Evolutionary conservation across 2,329 filamentous ascomycete species (phyloP).

Genomic region (Graphilbum sp.): DNA sequence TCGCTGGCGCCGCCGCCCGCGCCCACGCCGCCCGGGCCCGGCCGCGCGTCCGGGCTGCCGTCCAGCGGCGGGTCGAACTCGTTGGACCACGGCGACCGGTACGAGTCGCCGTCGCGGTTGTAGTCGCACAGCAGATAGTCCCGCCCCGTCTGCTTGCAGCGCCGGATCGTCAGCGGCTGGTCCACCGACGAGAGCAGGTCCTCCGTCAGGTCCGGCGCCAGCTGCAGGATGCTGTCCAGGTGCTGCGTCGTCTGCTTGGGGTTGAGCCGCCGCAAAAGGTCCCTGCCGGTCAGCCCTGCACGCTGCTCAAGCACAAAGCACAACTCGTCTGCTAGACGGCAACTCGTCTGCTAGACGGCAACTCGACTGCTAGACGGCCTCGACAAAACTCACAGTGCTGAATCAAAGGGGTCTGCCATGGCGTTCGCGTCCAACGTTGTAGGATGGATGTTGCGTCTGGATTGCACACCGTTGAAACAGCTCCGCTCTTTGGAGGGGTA

Average conservation of each 20-base stretch:
- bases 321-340: too few species aligned
- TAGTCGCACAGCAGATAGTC: constrained; percentile 99
- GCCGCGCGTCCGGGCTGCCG: constrained; percentile 25
- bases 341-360: too few species aligned
- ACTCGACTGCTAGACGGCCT: too few species aligned
- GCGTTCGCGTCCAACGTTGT: neutral
- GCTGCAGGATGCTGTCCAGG: constrained; percentile 72
- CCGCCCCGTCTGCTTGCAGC: constrained; percentile 75
- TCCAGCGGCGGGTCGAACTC: constrained; percentile 88
- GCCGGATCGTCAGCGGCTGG: constrained; percentile 74
- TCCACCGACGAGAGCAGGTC: constrained; percentile 96
- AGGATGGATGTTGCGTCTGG: too few species aligned
- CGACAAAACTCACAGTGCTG: constrained; percentile 57
- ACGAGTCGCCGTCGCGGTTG: constrained; percentile 96
- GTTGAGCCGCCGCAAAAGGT: constrained; percentile 94
- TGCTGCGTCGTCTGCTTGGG: constrained; percentile 82
- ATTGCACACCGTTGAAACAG: neutral
- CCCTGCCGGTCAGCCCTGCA: constrained; percentile 36
- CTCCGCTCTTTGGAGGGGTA: neutral
- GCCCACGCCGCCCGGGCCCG: constrained; percentile 31
- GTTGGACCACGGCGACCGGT: constrained; percentile 97
- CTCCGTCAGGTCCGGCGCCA: constrained; percentile 86
- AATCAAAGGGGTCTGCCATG: constrained; percentile 51
- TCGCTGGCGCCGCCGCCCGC: constrained; percentile 37
- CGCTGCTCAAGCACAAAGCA: too few species aligned